phyloP scores from a whole-genome alignment of 2,329 filamentous ascomycete genomes.

The Aureobasidium subglaciale region DNA sequence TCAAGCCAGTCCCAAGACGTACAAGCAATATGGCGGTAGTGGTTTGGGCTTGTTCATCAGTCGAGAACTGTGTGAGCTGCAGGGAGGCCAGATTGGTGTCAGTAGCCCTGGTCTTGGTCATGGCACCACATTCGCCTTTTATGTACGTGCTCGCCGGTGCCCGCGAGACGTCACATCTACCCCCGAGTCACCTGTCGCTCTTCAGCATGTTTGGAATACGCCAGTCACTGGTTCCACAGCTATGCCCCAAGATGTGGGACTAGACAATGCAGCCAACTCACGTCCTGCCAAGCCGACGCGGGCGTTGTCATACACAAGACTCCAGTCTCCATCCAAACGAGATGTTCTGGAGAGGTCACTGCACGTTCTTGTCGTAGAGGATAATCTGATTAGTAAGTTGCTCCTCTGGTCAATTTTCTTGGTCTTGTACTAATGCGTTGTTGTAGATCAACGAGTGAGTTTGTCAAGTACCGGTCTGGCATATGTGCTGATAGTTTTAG shows the following conservation, averaged over 20 bases:
- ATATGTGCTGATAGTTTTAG: neutral
- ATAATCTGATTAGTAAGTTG: slow-evolving; percentile 26
- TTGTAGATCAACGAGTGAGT: slow-evolving; percentile 25
- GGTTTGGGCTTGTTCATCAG: slow-evolving; percentile 64
- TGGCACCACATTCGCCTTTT: slow-evolving; percentile 60
- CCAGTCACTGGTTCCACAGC: slow-evolving; percentile 16
- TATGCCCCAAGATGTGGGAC: slow-evolving; percentile 14
- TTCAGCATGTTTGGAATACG: slow-evolving; percentile 10
- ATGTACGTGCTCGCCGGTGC: slow-evolving; percentile 35
- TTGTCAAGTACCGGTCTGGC: too few relatives aligned
- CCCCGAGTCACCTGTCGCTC: neutral
- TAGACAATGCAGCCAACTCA: neutral
- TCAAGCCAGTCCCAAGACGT: slow-evolving; percentile 58
- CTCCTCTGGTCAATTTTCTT: too few relatives aligned
- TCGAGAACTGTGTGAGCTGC: slow-evolving; percentile 59
- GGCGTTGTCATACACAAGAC: neutral
- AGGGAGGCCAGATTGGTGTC: slow-evolving; percentile 61
- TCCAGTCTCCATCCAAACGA: neutral
- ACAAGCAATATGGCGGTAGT: slow-evolving; percentile 61
- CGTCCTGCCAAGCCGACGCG: neutral
- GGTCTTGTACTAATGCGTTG: too few relatives aligned
- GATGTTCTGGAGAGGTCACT: slow-evolving; percentile 22
- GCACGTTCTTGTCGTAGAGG: slow-evolving; percentile 24
- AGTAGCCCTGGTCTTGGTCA: slow-evolving; percentile 45
- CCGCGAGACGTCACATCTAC: neutral